These are phyloP conservation scores for Noccaea caerulescens DNA, from an alignment of 345 rosid genomes.

Conservation along the genomic window DNA sequence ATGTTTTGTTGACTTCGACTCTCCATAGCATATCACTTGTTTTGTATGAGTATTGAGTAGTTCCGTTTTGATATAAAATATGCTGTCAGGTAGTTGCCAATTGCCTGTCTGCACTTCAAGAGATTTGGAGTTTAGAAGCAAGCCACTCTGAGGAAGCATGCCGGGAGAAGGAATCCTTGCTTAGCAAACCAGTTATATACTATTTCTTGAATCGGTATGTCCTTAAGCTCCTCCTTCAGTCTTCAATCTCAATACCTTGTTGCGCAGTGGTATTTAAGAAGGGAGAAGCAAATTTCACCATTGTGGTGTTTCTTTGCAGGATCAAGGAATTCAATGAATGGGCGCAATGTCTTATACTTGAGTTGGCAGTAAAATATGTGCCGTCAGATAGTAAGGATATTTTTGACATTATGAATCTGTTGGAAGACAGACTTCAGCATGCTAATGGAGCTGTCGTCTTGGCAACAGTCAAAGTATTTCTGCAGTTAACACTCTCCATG, in stretches of 20 bases:
- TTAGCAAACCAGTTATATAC: slow-evolving; percentile 80
- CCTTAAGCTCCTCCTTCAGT: slow-evolving; percentile 10
- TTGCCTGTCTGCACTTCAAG: slow-evolving; percentile 91
- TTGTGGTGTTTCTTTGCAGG: slow-evolving; percentile 55
- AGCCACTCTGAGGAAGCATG: slow-evolving; percentile 87
- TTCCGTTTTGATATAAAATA: slow-evolving; percentile 19
- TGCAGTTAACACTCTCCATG: slow-evolving; percentile 91
- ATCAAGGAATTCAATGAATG: slow-evolving; percentile 94
- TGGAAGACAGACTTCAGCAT: slow-evolving; percentile 99
- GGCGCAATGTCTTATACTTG: slow-evolving; percentile 97
- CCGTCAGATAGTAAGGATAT: slow-evolving; percentile 87
- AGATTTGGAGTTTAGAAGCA: slow-evolving; percentile 90
- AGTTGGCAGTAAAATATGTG: slow-evolving; percentile 83
- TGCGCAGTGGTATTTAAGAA: slow-evolving; percentile 12
- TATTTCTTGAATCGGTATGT: slow-evolving; percentile 78
- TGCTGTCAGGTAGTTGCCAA: slow-evolving; percentile 79
- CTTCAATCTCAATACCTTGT: slow-evolving; percentile 19
- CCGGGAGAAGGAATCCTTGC: slow-evolving; percentile 75
- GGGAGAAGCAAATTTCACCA: slow-evolving; percentile 4
- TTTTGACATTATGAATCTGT: slow-evolving; percentile 98
- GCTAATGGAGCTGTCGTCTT: slow-evolving; percentile 99
- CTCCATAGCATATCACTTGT: not conserved
- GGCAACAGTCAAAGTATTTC: slow-evolving; percentile 85
- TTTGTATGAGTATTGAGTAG: slow-evolving; percentile 21
- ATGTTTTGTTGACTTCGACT: not conserved